phyloP scores from a whole-genome alignment of 2,329 filamentous ascomycete genomes.

The Colletotrichum phormii region DNA sequence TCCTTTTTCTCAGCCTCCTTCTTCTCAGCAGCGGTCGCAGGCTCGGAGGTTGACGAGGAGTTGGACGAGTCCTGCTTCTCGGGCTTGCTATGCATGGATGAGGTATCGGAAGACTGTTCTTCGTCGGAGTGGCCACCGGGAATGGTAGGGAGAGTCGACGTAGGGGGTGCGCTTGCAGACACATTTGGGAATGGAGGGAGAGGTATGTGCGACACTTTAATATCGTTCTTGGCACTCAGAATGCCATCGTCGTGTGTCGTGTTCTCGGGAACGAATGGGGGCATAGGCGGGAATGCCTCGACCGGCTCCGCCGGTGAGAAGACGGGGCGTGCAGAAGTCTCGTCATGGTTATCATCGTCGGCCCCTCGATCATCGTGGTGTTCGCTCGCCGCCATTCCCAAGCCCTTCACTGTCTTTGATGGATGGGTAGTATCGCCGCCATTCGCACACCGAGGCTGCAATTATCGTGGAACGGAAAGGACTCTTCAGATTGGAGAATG shows the following conservation, averaged over 20 bases:
- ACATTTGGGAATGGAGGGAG: constrained; percentile 25
- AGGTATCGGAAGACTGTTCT: constrained; percentile 35
- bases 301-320: constrained; percentile 15
- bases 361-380: constrained; percentile 16
- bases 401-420: constrained; percentile 30
- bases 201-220: constrained; percentile 32
- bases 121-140: constrained; percentile 35
- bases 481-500: neutral
- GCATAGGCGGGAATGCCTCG: constrained; percentile 30
- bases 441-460: constrained; percentile 21
- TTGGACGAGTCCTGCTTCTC: constrained; percentile 19
- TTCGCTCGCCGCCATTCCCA: constrained; percentile 29
- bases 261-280: constrained; percentile 22
- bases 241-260: neutral
- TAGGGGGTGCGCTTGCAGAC: constrained; percentile 34
- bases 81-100: constrained; percentile 29
- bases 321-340: neutral
- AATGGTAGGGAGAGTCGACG: constrained; percentile 33
- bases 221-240: constrained; percentile 17
- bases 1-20: constrained; percentile 7
- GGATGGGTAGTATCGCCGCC: constrained; percentile 17
- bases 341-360: constrained; percentile 22
- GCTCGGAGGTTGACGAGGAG: constrained; percentile 28
- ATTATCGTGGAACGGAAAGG: neutral
- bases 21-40: constrained; percentile 16